Conservation (phyloP, 331 rosid species). For the Spiraea crenata region DNA sequence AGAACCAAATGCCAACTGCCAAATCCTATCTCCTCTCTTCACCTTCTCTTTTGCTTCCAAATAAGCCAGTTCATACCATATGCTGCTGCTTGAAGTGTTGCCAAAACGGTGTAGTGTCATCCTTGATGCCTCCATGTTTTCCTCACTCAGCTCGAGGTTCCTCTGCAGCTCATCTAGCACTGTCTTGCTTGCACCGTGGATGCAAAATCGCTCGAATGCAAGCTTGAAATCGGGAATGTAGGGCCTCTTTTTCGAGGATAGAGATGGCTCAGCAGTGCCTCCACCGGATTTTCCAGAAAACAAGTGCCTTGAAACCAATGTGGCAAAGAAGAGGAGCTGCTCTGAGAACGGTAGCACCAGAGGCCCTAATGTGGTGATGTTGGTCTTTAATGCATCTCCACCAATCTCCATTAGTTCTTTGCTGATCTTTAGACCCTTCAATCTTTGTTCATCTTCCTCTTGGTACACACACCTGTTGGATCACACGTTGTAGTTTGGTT, state of each 20-base stretch:
- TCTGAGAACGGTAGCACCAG: conserved; percentile 87
- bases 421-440: conserved; percentile 84
- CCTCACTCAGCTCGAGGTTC: conserved; percentile 76
- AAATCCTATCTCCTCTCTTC: conserved; percentile 75
- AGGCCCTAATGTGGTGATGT: conserved; percentile 93
- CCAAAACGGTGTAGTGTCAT: conserved; percentile 92
- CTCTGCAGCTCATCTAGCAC: conserved; percentile 84
- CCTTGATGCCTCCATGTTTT: conserved; percentile 81
- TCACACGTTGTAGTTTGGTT: neutral
- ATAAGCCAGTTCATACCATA: conserved; percentile 92
- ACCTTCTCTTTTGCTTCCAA: conserved; percentile 86
- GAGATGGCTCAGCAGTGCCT: conserved; percentile 16
- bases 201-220: conserved; percentile 91
- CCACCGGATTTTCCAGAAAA: conserved; percentile 38
- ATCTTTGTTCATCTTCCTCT: conserved; percentile 81
- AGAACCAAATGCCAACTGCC: conserved; percentile 95
- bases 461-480: conserved; percentile 75
- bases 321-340: conserved; percentile 77
- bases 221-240: conserved; percentile 93
- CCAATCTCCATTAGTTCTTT: conserved; percentile 85
- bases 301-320: conserved; percentile 68
- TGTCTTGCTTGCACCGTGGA: conserved; percentile 80
- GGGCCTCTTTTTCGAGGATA: conserved; percentile 50
- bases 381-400: conserved; percentile 92
- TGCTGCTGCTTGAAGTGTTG: conserved; percentile 94